Evolutionary conservation across 2,329 filamentous ascomycete genomes (phyloP).

Genomic region (Myriangium duriaei): DNA sequence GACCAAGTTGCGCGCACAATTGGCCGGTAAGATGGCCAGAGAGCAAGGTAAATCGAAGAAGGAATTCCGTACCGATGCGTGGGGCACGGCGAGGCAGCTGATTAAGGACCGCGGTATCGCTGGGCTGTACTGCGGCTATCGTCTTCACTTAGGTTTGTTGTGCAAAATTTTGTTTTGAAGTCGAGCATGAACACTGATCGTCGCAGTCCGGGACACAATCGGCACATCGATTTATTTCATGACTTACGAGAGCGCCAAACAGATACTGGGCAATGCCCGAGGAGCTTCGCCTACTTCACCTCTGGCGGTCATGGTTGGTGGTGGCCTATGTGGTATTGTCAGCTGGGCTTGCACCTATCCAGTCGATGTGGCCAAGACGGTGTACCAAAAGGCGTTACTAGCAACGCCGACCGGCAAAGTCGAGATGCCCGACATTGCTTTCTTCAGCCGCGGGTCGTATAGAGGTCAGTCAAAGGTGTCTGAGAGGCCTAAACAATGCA

Average conservation of each 20-base stretch:
- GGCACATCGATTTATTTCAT: slow-evolving; percentile 80
- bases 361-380: slow-evolving; percentile 73
- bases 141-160: slow-evolving; percentile 63
- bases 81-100: slow-evolving; percentile 59
- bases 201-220: slow-evolving; percentile 62
- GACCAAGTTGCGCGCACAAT: slow-evolving; percentile 78
- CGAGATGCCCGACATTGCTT: slow-evolving; percentile 55
- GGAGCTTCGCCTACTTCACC: slow-evolving; percentile 65
- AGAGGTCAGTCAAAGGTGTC: slow-evolving; percentile 50
- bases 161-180: slow-evolving; percentile 11
- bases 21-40: slow-evolving; percentile 61
- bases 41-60: slow-evolving; percentile 15
- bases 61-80: slow-evolving; percentile 17
- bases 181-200: slow-evolving; percentile 2
- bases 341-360: slow-evolving; percentile 62
- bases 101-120: slow-evolving; percentile 58
- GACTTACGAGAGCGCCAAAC: slow-evolving; percentile 79
- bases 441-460: slow-evolving; percentile 69
- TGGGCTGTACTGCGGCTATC: slow-evolving; percentile 71
- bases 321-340: slow-evolving; percentile 69
- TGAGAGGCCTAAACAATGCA: too few relatives aligned
- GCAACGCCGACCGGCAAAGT: slow-evolving; percentile 53
- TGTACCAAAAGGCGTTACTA: slow-evolving; percentile 72
- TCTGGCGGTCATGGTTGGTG: slow-evolving; percentile 64
- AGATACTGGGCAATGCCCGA: slow-evolving; percentile 63